Percentiles rank a stretch among this genome's conserved stretches.
Evolutionary conservation across 1,139 yeast species (phyloP).

Genomic region (Taphrina confusa): DNA sequence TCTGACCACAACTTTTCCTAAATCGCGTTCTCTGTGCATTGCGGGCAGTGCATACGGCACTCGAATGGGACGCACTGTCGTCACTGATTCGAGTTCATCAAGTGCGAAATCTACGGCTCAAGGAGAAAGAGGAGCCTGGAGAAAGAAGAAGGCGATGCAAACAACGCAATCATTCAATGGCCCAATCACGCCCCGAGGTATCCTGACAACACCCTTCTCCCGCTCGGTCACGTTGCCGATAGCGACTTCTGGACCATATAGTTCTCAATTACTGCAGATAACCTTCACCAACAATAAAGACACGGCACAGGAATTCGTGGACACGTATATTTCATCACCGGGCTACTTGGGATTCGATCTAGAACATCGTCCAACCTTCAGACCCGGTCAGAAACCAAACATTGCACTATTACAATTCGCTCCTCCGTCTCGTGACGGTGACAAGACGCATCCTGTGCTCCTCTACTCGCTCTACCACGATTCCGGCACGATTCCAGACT

Average conservation of each 20-base stretch:
- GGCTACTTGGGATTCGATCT: slow-evolving; percentile 17
- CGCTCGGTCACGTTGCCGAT: background rate
- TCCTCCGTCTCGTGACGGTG: background rate
- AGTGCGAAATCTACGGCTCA: too few relatives aligned
- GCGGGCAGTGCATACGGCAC: too few relatives aligned
- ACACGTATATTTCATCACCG: background rate
- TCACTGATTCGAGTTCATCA: too few relatives aligned
- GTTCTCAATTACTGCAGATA: background rate
- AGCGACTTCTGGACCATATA: background rate
- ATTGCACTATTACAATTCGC: slow-evolving; percentile 25
- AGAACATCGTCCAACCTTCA: slow-evolving; percentile 26
- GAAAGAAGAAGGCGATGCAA: too few relatives aligned
- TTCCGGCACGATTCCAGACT: slow-evolving; percentile 9
- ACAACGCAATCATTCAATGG: background rate
- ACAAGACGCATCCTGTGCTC: slow-evolving; percentile 2
- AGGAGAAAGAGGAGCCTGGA: too few relatives aligned
- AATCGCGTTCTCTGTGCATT: too few relatives aligned
- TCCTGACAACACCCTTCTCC: background rate
- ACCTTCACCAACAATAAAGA: slow-evolving; percentile 12
- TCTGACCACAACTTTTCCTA: too few relatives aligned
- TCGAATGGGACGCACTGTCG: too few relatives aligned
- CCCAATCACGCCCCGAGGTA: slow-evolving; percentile 7
- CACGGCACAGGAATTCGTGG: slow-evolving; percentile 7
- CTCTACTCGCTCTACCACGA: slow-evolving; percentile 21
- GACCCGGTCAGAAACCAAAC: slow-evolving; percentile 23